Evolutionary conservation across 176 grass and related monocot genomes (phyloP), one percentile per base, ranked within the genome.

Genomic region (Aegilops umbellulata): DNA sequence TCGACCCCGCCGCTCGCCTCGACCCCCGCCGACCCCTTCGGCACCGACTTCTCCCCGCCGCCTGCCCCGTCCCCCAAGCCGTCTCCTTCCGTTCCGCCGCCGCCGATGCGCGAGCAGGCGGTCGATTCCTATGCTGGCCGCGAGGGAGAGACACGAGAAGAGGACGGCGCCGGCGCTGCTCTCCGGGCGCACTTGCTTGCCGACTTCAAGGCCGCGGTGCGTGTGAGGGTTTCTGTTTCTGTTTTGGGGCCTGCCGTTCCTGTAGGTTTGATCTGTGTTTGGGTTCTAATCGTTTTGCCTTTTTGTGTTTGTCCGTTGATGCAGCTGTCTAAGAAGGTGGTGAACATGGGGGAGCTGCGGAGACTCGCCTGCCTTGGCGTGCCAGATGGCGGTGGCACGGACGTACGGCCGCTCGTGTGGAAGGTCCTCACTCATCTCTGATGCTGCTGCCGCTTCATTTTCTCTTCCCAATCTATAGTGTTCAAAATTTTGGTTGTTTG

Each of bases 291-390:
- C 22, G 25, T 73, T 57, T 17, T 64, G 22, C 73, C 44, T 53
- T 16, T 25, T 7, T 12, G 46, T 12, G 17, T 74, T 62, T 4
- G 19, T 24, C 12, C 71, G 38, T 29, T n/a, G 39, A 34, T 19
- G 49, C 79, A 98, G 94, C 76, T 98, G 63, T 92, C 88, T 26
- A 95, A 94, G 90, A 98, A 91, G 82, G 84, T 91, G 67, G 80
- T 98, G 42, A 98, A 94, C 80, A 88, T 98, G 39, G 97, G 94
- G 70, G 97, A 98, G 82, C 76, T 98, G 30, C 86, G 89, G 82
- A 86, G 92, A 44, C 55, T 96, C 32, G 88, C 97, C 2, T 98
- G 92, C 86, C 92, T 92, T 36, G 94, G 97, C 22, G 79, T 98
- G 74, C 92, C 97, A 0, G 84, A 96, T 53, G 16, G 49, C 1